phyloP scores from a whole-genome alignment of 192 early-diverging fungal species.

The Coemansia sp. region DNA sequence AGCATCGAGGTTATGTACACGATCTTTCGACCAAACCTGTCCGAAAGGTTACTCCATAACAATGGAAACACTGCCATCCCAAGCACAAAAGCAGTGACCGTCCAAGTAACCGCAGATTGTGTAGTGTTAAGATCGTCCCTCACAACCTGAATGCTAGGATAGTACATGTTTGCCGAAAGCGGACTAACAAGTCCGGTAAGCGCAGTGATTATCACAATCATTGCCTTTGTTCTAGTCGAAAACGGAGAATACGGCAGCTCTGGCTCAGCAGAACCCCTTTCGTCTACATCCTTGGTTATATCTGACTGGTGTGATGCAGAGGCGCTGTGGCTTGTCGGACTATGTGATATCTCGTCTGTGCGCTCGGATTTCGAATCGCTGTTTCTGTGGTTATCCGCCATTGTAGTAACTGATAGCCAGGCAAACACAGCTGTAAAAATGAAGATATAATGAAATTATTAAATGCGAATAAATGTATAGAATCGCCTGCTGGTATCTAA shows the following conservation, averaged over 20 bases:
- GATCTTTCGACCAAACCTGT: slow-evolving; percentile 53
- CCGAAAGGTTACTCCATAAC: slow-evolving; percentile 57
- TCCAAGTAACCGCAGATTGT: slow-evolving; percentile 43
- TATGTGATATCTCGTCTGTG: background rate
- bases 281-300: background rate
- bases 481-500: background rate
- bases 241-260: slow-evolving; percentile 51
- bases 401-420: background rate
- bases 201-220: slow-evolving; percentile 46
- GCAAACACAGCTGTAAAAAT: background rate
- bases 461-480: too few species aligned
- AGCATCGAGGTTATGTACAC: slow-evolving; percentile 51
- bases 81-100: slow-evolving; percentile 52
- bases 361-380: background rate
- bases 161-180: slow-evolving; percentile 56
- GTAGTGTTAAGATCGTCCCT: slow-evolving; percentile 48
- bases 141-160: slow-evolving; percentile 47
- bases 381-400: background rate
- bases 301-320: background rate
- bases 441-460: background rate
- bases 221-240: slow-evolving; percentile 19
- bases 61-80: slow-evolving; percentile 58
- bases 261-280: background rate
- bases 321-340: background rate
- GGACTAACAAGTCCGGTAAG: slow-evolving; percentile 53